Evolutionary conservation across 2,329 filamentous ascomycete species (phyloP).

Genomic region (Talaromyces sp.): DNA sequence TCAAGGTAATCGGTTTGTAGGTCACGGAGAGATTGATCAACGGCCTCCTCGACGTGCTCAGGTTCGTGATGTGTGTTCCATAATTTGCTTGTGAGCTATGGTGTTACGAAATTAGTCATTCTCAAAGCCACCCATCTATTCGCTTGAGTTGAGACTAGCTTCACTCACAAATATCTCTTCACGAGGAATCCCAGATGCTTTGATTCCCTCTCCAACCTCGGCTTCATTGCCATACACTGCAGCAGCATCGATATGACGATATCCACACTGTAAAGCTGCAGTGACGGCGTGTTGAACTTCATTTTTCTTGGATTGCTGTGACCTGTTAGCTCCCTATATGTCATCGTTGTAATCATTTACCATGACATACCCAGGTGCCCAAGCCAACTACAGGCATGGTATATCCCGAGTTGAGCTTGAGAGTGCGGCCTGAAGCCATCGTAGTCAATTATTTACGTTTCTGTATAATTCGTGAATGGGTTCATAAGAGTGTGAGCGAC

Average conservation of each 20-base stretch:
- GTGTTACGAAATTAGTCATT: constrained; percentile 32
- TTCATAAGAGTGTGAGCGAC: not conserved
- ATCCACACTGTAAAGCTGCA: not conserved
- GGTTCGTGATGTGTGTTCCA: constrained; percentile 56
- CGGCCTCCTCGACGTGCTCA: constrained; percentile 48
- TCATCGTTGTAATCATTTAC: too few relatives aligned
- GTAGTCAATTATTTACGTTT: not conserved
- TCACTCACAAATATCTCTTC: not conserved
- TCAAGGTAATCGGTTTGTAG: constrained; percentile 54
- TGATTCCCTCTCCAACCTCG: not conserved
- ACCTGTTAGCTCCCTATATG: not conserved
- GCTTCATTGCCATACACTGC: not conserved
- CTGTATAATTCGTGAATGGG: not conserved
- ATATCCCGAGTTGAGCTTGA: not conserved
- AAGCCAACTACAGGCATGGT: not conserved
- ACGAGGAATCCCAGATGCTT: not conserved
- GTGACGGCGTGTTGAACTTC: not conserved
- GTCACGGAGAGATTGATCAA: constrained; percentile 50
- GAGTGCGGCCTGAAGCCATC: not conserved
- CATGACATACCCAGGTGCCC: not conserved
- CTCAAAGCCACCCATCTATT: not conserved
- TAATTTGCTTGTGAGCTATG: constrained; percentile 54
- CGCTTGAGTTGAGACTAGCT: too few relatives aligned
- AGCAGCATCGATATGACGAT: not conserved
- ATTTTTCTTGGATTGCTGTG: not conserved